phyloP scores from a whole-genome alignment of 345 rosid species.

The Rubroshorea leprosula region DNA sequence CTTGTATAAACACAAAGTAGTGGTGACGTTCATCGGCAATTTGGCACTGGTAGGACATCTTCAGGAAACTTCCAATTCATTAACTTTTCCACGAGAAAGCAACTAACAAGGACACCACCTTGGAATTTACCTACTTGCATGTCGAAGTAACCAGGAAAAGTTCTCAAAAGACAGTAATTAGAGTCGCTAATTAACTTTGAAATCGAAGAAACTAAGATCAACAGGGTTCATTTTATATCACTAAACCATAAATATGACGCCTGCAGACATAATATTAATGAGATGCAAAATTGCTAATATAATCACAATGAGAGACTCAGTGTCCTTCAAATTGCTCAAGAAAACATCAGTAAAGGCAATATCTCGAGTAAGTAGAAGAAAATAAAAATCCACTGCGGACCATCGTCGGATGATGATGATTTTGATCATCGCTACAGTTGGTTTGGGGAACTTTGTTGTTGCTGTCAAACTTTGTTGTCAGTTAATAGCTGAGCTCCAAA shows the following conservation, averaged over 20 bases:
- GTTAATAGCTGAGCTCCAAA: no score
- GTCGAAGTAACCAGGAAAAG: not conserved
- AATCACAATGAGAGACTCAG: no score
- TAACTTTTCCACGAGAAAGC: not conserved
- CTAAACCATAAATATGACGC: no score
- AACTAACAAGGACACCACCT: not conserved
- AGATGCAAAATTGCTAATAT: no score
- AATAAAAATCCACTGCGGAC: no score
- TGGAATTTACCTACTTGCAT: not conserved
- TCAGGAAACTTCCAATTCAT: not conserved
- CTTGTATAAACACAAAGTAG: not conserved
- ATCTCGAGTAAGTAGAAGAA: not conserved
- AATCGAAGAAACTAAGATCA: not conserved
- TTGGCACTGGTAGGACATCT: not conserved
- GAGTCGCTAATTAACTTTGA: not conserved
- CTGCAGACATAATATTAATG: no score
- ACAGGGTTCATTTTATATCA: no score
- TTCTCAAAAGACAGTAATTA: no score
- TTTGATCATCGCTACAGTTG: no score
- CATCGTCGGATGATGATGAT: no score
- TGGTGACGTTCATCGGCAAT: not conserved
- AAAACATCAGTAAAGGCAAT: not conserved
- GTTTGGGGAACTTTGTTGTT: no score
- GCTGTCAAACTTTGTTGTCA: no score
- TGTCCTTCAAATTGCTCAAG: not conserved